Base-by-base conservation (phyloP, 108 stramenopile genomes). In the Phaeodactylum tricornutum region DNA sequence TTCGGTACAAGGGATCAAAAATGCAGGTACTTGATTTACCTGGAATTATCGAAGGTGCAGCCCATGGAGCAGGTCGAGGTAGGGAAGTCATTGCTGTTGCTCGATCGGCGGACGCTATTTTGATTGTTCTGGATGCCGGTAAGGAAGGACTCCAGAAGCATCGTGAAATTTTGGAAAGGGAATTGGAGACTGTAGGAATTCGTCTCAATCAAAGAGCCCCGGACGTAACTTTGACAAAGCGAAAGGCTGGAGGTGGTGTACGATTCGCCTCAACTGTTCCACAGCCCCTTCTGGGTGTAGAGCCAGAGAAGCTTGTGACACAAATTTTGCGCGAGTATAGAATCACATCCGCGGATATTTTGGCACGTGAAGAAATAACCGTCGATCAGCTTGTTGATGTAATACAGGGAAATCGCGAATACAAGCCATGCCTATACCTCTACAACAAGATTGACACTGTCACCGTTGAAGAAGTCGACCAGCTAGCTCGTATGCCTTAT, bases 31-130 rank as follows among this genome's bases (percentile, higher is more conserved):
- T 99, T 38, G 98, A 99, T 74, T 64, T 99, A 30, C 98, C 98
- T 6, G 98, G 98, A 47, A 99, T 99, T 61, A 99, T 99, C 59
- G 98, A 99, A 57, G 98, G 98, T 22, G 98, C 98, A 3, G 96
- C 98, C 0, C 85, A 93, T 57, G 98, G 98, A 2, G 94, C 90
- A 34, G 98, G 98, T 5, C 73, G 98, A 21, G 98, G 98, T 27
- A 69, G 84, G 20, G 95, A 99, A 71, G 98, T 99, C 8, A 98
- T 99, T 55, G 97, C 98, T 3, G 95, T 95, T 7, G 98, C 98
- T 5, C 72, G 95, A 38, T 72, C 73, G 22, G 87, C 95, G 11
- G 97, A 99, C 75, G 72, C 96, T 3, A 93, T 99, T 32, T 53
- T 99, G 21, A 97, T 98, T 66, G 98, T 99, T 4, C 64, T 99